Evolutionary conservation across 2,329 filamentous ascomycete species (phyloP).

Genomic region (Arthrobotrys sphaeroides): DNA sequence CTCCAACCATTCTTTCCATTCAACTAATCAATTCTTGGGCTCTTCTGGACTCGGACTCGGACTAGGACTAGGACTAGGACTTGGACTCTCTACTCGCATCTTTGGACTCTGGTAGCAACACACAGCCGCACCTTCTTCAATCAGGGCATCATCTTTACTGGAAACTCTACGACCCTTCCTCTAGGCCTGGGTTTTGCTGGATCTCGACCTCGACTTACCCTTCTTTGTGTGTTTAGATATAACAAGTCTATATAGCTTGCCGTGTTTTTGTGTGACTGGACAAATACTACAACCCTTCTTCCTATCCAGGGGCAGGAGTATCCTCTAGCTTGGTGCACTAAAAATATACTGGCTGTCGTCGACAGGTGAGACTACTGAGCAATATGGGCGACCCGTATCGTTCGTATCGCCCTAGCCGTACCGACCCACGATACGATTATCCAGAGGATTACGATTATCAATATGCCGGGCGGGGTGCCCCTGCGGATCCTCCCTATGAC

Average conservation of each 20-base stretch:
- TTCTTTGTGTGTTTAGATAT: constrained; percentile 30
- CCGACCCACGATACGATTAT: constrained; percentile 17
- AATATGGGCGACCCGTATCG: constrained; percentile 48
- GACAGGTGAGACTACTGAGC: constrained; percentile 16
- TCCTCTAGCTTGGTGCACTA: constrained; percentile 3
- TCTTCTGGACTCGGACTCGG: constrained; percentile 34
- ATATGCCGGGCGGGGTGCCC: background rate
- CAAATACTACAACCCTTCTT: constrained; percentile 7
- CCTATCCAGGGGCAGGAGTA: constrained; percentile 8
- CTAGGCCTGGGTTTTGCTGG: constrained; percentile 27
- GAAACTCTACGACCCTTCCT: constrained; percentile 16
- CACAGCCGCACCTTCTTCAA: constrained; percentile 49
- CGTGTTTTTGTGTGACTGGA: constrained; percentile 18
- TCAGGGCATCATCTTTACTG: constrained; percentile 25
- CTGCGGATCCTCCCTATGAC: constrained; percentile 21
- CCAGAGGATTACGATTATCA: constrained; percentile 22
- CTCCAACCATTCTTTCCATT: constrained; percentile 3
- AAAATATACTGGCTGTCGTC: constrained; percentile 13
- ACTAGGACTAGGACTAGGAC: constrained; percentile 18
- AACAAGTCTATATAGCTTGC: constrained; percentile 26
- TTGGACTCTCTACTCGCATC: constrained; percentile 2
- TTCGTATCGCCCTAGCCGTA: background rate
- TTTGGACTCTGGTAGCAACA: constrained; percentile 34
- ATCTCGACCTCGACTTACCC: constrained; percentile 10
- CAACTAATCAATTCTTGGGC: background rate